Evolutionary conservation across 2,329 filamentous ascomycete species (phyloP).

Genomic region (Diaporthe sp.): DNA sequence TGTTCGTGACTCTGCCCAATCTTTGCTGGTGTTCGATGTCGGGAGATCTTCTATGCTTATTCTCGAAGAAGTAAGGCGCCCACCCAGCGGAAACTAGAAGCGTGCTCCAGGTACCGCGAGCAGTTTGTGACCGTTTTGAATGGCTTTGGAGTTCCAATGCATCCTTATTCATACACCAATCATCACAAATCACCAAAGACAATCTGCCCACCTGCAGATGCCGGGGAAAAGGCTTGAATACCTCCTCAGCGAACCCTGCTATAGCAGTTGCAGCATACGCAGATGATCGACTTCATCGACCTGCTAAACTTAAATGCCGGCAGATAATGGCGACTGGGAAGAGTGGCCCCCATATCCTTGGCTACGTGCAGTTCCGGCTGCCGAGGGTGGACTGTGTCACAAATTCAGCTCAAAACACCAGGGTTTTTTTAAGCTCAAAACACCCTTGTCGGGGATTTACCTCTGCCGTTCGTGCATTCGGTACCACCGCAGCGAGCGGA

Average conservation of each 20-base stretch:
- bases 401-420: slow-evolving; percentile 29
- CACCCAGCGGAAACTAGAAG: background rate
- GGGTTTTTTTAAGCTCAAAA: slow-evolving; percentile 26
- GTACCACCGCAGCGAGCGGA: background rate
- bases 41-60: slow-evolving; percentile 29
- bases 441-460: slow-evolving; percentile 16
- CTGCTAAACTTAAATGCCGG: background rate
- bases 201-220: background rate
- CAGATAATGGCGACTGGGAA: background rate
- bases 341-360: slow-evolving; percentile 5
- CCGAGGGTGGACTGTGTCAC: slow-evolving; percentile 27
- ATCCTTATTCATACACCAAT: background rate
- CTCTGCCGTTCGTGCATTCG: slow-evolving; percentile 25
- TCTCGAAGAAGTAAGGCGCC: slow-evolving; percentile 15
- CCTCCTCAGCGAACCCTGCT: background rate
- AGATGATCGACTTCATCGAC: background rate
- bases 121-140: background rate
- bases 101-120: background rate
- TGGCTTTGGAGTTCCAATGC: background rate
- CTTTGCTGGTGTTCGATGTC: slow-evolving; percentile 10
- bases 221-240: background rate
- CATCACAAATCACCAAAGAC: background rate
- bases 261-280: background rate
- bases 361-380: slow-evolving; percentile 6
- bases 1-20: slow-evolving; percentile 13